Evolutionary conservation across 441 rosid genomes (phyloP), one percentile per base, ranked within the genome.

Genomic region (Flueggea neowawraea): DNA sequence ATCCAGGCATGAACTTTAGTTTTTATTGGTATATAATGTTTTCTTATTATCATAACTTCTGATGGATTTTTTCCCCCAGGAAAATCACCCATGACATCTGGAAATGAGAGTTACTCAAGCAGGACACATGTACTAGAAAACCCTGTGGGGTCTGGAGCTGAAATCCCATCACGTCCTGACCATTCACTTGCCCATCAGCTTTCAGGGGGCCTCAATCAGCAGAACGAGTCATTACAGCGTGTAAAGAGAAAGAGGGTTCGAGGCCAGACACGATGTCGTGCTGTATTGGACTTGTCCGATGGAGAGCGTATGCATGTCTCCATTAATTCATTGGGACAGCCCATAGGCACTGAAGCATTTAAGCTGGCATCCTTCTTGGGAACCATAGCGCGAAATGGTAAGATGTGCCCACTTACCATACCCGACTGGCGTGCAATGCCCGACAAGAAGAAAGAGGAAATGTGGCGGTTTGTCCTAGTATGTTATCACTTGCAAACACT

Each of bases 401-500:
- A 64, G 59, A 55, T 64, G 74, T 80, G 80, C 10, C 83, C 83
- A 12, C 73, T 79, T 52, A 76, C 52, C 55, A 60, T 41, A 62
- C 28, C 60, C 14, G 57, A 58, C 10, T 71, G 84, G 84, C 68
- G 64, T 54, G 60, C 54, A 52, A 55, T 79, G 64, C 81, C 77
- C 10, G 57, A 68, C 17, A 57, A 59, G 17, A 15, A 15, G 60
- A 79, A 79, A 64, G 80, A 70, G 47, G 62, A 71, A 6, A 68
- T 75, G 73, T 79, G 84, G 81, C 60, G 62, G 63, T 50, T 39
- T 53, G 77, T 73, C 36, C 79, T 68, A 78, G 81, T 71, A 71
- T 13, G 14, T 31, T 16, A 8, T 36, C 12, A 16, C 52, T 52
- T 28, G 48, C 54, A 51, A 22, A 47, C 31, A 31, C 32, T 12